Conservation (phyloP, 2,329 filamentous ascomycete genomes). For the Elsinoe necatrix region DNA sequence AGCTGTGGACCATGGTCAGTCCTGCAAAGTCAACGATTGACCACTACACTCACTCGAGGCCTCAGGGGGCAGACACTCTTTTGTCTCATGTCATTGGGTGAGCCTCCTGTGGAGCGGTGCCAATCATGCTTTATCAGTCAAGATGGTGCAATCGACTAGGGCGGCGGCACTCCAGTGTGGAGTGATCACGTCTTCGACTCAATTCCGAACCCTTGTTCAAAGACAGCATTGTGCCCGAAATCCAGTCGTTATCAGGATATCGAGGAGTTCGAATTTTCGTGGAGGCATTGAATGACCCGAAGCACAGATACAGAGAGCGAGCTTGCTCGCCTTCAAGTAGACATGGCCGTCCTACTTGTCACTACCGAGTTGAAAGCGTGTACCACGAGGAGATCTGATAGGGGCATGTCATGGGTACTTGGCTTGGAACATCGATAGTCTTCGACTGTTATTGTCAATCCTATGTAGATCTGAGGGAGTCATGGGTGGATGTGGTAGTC, state of each 20-base stretch:
- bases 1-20: neutral
- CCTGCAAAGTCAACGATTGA: neutral
- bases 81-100: neutral
- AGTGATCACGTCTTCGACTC: slow-evolving; percentile 7
- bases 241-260: neutral
- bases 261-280: neutral
- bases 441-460: too few species aligned
- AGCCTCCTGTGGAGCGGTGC: neutral
- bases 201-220: neutral
- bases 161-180: neutral
- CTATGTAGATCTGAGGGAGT: too few species aligned
- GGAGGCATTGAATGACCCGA: neutral
- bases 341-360: too few species aligned
- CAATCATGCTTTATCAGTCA: slow-evolving; percentile 9
- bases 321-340: too few species aligned
- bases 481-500: neutral
- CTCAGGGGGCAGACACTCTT: neutral
- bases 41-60: neutral
- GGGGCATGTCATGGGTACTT: too few species aligned
- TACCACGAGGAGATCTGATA: too few species aligned
- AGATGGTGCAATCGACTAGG: slow-evolving; percentile 13
- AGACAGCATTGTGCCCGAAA: neutral
- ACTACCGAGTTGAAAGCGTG: too few species aligned
- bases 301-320: too few species aligned
- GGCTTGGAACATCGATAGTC: too few species aligned